These are phyloP conservation scores for Pistacia atlantica DNA, from an alignment of 345 rosid genomes.

Conservation along the genomic window DNA sequence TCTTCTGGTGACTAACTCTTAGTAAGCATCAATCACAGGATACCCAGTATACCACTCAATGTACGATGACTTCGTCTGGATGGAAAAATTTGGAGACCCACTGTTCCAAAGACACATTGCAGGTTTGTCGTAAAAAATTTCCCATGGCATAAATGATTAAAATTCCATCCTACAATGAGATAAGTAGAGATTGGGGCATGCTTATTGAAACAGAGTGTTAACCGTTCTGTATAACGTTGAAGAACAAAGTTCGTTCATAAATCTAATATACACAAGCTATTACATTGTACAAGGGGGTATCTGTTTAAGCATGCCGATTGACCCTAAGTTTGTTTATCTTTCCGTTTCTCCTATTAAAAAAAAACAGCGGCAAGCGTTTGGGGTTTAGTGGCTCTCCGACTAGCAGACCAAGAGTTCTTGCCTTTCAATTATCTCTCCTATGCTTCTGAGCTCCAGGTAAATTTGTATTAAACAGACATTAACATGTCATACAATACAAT, in stretches of 20 bases:
- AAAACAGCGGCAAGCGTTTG: conserved; percentile 63
- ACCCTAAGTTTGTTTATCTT: neutral
- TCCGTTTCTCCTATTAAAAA: neutral
- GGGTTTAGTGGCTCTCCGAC: conserved; percentile 73
- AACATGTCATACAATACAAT: conserved; percentile 9
- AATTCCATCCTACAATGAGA: neutral
- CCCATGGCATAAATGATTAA: neutral
- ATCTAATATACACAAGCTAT: neutral
- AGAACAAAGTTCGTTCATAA: neutral
- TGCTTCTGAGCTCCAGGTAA: conserved; percentile 71
- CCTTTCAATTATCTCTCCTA: conserved; percentile 72
- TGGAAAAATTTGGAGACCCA: conserved; percentile 80
- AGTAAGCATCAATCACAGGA: conserved; percentile 36
- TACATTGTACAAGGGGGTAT: neutral
- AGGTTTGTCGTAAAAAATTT: conserved; percentile 34
- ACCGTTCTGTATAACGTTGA: neutral
- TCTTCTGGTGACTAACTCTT: neutral
- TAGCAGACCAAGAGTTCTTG: conserved; percentile 76
- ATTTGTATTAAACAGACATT: conserved; percentile 4
- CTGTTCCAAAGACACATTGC: conserved; percentile 77
- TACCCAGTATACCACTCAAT: conserved; percentile 92
- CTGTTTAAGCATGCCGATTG: neutral
- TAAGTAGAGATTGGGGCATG: neutral
- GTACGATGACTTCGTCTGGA: conserved; percentile 89
- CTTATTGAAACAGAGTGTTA: neutral